Conservation (phyloP, 495 filamentous ascomycete genomes). For the Daldinia decipiens region DNA sequence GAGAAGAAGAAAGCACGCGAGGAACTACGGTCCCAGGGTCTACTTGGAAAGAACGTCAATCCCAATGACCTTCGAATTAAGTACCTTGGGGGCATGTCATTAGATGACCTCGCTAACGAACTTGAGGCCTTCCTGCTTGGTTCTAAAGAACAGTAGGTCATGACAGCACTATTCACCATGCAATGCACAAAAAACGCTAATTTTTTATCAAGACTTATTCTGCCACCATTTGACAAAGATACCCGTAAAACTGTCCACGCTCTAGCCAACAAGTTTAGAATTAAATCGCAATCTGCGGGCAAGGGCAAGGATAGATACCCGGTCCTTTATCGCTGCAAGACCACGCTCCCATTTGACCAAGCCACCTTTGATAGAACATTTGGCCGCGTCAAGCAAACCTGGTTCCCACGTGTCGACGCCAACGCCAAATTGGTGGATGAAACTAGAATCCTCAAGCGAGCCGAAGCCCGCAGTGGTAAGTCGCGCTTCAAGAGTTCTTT, state of each 20-base stretch:
- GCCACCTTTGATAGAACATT: constrained; percentile 56
- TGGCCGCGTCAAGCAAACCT: constrained; percentile 54
- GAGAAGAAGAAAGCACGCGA: constrained; percentile 80
- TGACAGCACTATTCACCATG: not conserved
- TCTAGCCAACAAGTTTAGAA: constrained; percentile 71
- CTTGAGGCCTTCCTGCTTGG: constrained; percentile 75
- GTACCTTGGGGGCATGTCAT: constrained; percentile 75
- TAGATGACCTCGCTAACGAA: constrained; percentile 76
- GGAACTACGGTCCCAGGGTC: constrained; percentile 77
- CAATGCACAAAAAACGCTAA: constrained; percentile 30
- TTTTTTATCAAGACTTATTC: constrained; percentile 64
- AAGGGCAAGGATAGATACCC: constrained; percentile 77
- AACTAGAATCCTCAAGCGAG: constrained; percentile 33
- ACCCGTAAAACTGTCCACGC: constrained; percentile 81
- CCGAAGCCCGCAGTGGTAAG: constrained; percentile 34
- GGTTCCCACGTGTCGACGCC: constrained; percentile 59
- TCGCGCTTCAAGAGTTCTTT: constrained; percentile 54
- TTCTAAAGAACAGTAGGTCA: constrained; percentile 68
- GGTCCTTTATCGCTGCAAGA: constrained; percentile 76
- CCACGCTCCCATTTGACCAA: constrained; percentile 65
- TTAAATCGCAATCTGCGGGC: constrained; percentile 89
- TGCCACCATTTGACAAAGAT: constrained; percentile 86
- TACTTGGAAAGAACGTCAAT: constrained; percentile 73
- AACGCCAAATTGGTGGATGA: constrained; percentile 51
- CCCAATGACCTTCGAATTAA: constrained; percentile 75